phyloP scores from a whole-genome alignment of 1,284 basidiomycete genomes.

The Marasmius sp. region DNA sequence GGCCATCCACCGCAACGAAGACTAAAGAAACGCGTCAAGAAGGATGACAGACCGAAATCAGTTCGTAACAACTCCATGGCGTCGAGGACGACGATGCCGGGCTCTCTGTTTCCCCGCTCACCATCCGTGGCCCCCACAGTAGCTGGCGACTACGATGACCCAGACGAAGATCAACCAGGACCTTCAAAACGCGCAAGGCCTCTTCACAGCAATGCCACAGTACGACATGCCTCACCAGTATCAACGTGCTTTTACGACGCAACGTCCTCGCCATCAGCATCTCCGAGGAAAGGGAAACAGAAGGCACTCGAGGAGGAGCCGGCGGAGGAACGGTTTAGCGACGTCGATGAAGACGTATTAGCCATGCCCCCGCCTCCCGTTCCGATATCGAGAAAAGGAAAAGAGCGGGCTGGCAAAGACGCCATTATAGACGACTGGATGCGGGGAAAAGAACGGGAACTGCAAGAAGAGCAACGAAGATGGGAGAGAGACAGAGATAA shows the following conservation, averaged over 20 bases:
- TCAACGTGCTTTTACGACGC: background rate
- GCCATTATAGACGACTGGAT: constrained; percentile 47
- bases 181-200: constrained; percentile 12
- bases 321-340: constrained; percentile 4
- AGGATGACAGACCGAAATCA: background rate
- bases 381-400: constrained; percentile 26
- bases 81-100: constrained; percentile 54
- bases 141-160: constrained; percentile 4
- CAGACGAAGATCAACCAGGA: constrained; percentile 2
- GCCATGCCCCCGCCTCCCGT: constrained; percentile 13
- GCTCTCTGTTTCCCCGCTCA: constrained; percentile 70
- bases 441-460: constrained; percentile 58
- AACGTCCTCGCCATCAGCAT: constrained; percentile 6
- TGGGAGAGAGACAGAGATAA: constrained; percentile 30
- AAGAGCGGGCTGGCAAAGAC: constrained; percentile 56
- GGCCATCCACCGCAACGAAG: background rate
- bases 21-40: constrained; percentile 14
- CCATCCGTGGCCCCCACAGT: constrained; percentile 57
- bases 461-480: constrained; percentile 46
- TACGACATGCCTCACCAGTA: background rate
- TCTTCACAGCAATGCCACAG: background rate
- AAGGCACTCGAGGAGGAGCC: constrained; percentile 10
- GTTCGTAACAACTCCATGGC: background rate
- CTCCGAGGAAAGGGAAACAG: constrained; percentile 11
- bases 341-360: constrained; percentile 1